Base-by-base conservation (phyloP, 306 rosid species). In the Alnus glutinosa region DNA sequence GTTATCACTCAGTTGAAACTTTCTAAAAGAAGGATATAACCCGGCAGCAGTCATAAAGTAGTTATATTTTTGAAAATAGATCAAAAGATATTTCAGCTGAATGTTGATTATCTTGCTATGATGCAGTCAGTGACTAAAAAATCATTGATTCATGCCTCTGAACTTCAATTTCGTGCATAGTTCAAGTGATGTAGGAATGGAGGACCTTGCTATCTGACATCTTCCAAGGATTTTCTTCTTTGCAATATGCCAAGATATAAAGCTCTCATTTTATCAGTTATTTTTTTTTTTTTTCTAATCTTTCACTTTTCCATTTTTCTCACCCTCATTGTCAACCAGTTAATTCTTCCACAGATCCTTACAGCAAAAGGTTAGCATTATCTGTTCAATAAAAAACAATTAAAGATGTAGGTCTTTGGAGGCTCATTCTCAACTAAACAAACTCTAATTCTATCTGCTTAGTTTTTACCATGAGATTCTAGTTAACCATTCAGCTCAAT, bases 61-160 rank as follows among this genome's bases (percentile, higher is more conserved):
- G 64, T 11, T 73, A 52, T 30, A 73, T 55, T 58, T 9, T 66
- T 72, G 18, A 51, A 69, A 67, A 78, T 69, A 58, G 75, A 18
- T 28, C 70, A 63, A 75, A 42, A 67, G 18, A 69, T 72, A 74
- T 10, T 16, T 51, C 63, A 71, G 55, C 63, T 62, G 55, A 77
- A 79, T 63, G 68, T 44, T 34, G 19, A 36, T 64, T 64, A 64
- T 37, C 9, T 13, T 34, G 70, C 11, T 12, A 55, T 49, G 52
- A 49, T 49, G 52, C 52, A 49, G 52, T 0, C 14, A 48, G 52
- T 9, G 52, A 10, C 10, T 49, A 12, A 9, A 49, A 10, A 12
- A 10, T 1, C 52, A 49, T 49, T 3, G 6, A 28, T 37, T 2
- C 34, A 23, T 59, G 50, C 72, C 48, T 36, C 19, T 42, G 70